Percentiles rank a stretch among this genome's conserved stretches.
These are phyloP conservation scores for Aureobasidium uvarum DNA, from an alignment of 2,329 filamentous ascomycete species.

Conservation along the genomic window DNA sequence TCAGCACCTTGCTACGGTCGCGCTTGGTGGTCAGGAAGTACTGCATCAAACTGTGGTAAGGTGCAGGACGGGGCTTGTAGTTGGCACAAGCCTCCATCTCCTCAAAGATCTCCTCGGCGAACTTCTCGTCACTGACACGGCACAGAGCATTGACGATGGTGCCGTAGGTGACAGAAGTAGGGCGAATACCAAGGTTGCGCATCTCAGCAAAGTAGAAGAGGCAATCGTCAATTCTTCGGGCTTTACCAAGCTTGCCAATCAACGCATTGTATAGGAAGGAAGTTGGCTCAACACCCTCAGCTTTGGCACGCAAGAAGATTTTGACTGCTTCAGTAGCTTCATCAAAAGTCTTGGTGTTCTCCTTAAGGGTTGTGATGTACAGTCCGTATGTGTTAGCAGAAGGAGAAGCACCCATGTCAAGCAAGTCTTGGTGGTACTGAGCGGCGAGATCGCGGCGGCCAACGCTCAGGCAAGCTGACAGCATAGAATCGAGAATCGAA, in stretches of 20 bases:
- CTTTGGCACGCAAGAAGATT: conserved; percentile 91
- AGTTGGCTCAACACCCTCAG: conserved; percentile 91
- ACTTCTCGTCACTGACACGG: conserved; percentile 95
- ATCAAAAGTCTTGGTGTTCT: conserved; percentile 95
- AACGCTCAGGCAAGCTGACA: conserved; percentile 81
- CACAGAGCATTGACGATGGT: conserved; percentile 97
- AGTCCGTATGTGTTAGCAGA: conserved; percentile 97
- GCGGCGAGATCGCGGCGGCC: conserved; percentile 78
- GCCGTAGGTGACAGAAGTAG: conserved; percentile 95
- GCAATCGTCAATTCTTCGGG: conserved; percentile 95
- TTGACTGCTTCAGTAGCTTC: conserved; percentile 96
- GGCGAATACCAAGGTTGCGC: conserved; percentile 86
- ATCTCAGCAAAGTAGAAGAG: conserved; percentile 98
- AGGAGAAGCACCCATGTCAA: conserved; percentile 85
- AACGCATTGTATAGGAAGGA: conserved; percentile 98
- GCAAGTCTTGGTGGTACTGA: conserved; percentile 85
- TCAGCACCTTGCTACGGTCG: conserved; percentile 87
- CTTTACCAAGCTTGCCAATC: conserved; percentile 97
- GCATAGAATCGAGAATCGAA: conserved; percentile 93
- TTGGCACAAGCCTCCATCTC: conserved; percentile 99
- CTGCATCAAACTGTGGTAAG: conserved; percentile 99
- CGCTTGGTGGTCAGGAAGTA: conserved; percentile 98
- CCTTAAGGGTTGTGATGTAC: conserved; percentile 99
- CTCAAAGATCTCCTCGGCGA: conserved; percentile 95
- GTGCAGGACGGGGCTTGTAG: conserved; percentile 95